Evolutionary conservation across 768 basidiomycete species (phyloP).

Genomic region (Mycena floridula): DNA sequence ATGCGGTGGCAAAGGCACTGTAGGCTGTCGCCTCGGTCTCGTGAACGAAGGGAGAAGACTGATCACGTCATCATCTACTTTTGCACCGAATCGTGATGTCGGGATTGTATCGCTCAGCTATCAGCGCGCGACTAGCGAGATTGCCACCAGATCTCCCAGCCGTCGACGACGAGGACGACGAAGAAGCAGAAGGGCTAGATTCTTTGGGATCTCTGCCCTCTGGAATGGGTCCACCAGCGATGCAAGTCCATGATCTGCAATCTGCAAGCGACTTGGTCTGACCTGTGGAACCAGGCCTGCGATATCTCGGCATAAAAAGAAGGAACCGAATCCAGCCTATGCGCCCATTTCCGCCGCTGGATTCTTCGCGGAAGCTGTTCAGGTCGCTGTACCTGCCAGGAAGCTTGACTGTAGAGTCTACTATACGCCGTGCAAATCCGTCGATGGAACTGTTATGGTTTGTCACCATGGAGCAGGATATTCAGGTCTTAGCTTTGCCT

Average conservation of each 20-base stretch:
- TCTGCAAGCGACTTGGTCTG: too few relatives aligned
- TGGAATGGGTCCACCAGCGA: slow-evolving; percentile 55
- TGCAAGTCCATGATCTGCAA: slow-evolving; percentile 53
- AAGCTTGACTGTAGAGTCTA: slow-evolving; percentile 74
- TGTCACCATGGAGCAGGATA: slow-evolving; percentile 97
- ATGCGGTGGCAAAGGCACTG: too few relatives aligned
- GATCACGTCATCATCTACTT: too few relatives aligned
- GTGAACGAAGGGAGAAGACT: too few relatives aligned
- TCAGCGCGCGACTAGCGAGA: slow-evolving; percentile 69
- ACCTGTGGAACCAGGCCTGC: slow-evolving; percentile 36
- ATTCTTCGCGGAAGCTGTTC: slow-evolving; percentile 76
- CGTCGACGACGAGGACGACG: slow-evolving; percentile 36
- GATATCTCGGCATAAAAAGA: slow-evolving; percentile 21
- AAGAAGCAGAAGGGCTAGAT: slow-evolving; percentile 46
- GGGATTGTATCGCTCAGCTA: slow-evolving; percentile 67
- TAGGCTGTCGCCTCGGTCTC: too few relatives aligned
- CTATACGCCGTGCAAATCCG: slow-evolving; percentile 61
- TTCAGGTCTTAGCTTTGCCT: slow-evolving; percentile 84
- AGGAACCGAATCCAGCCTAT: slow-evolving; percentile 52
- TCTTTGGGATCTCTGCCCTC: slow-evolving; percentile 55
- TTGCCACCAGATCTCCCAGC: slow-evolving; percentile 52
- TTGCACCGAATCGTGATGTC: too few relatives aligned
- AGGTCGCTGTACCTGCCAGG: slow-evolving; percentile 60
- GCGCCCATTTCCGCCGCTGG: slow-evolving; percentile 71
- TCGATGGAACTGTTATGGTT: slow-evolving; percentile 64